Evolutionary conservation across 225 moss, liverwort and hornwort species (phyloP), one percentile per base, ranked within the genome.

Genomic region (Physcomitrium patens): DNA sequence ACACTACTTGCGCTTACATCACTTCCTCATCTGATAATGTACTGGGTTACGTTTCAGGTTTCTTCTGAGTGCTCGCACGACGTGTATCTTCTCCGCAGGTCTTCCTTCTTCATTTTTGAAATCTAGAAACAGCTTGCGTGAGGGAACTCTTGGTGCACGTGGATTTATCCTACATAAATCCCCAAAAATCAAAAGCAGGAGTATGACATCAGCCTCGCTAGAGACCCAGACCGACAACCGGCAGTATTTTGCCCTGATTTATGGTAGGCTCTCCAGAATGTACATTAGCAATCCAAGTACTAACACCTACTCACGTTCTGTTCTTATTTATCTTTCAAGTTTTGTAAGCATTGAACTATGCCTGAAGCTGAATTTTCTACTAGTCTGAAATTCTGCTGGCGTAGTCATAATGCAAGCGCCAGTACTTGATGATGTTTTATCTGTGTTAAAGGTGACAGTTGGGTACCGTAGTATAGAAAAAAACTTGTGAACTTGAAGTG

Each of bases 241-340:
- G 65, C 79, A 82, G 55, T 85, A 85, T 69, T 85, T 82, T 65
- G 79, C 82, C 22, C 68, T 85, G 63, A 79, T 60, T 50, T 85
- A 85, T 65, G 79, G 81, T 82, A 66, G n/a, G 71, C 44, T 71
- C 23, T 60, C 59, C 60, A 57, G 19, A 31, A 31, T 56, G 37
- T 8, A 1, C 48, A n/a, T 9, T 42, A 6, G 5, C 6, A 16
- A 67, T 31, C 37, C 9, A 73, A 42, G n/a, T 42, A 51, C 20
- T 64, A 41, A 24, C 28, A 9, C 58, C 14, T 52, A 63, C 16
- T 20, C 8, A 7, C 31, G 31, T 7, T 28, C 26, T 55, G 10
- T 63, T 14, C 15, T 13, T 20, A 70, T 24, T 63, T 3, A 22
- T 79, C 43, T 67, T 26, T 24, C 14, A 24, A 10, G 45, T 9